Percentiles rank a stretch among this genome's conserved stretches.
Conservation (phyloP, 2,329 filamentous ascomycete genomes). For the Beauveria brongniartii region DNA sequence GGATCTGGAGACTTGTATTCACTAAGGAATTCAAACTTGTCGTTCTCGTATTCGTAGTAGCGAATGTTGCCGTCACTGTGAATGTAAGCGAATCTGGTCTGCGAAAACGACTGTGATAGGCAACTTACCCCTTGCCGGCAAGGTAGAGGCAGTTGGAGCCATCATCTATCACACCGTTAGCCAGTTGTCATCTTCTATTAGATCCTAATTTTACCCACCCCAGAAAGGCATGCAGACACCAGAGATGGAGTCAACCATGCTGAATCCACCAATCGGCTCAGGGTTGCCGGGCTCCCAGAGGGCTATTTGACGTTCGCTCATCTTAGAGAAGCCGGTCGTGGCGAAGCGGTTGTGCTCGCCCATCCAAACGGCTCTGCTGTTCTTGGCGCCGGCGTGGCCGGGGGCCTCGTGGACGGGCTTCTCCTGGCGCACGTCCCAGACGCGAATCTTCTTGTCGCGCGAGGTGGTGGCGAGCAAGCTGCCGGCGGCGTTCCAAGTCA, state of each 20-base stretch:
- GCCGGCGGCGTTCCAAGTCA: conserved; percentile 92
- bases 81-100: conserved; percentile 33
- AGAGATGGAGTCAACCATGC: conserved; percentile 86
- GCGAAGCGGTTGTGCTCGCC: conserved; percentile 94
- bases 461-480: conserved; percentile 84
- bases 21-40: conserved; percentile 95
- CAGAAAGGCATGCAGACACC: conserved; percentile 99
- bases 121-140: conserved; percentile 77
- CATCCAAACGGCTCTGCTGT: conserved; percentile 94
- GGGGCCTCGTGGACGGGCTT: conserved; percentile 73
- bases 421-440: conserved; percentile 96
- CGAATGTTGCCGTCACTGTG: conserved; percentile 83
- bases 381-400: conserved; percentile 91
- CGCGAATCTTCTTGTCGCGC: conserved; percentile 93
- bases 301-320: conserved; percentile 95
- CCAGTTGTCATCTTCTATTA: not conserved
- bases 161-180: conserved; percentile 49
- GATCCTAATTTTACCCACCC: conserved; percentile 42
- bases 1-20: conserved; percentile 97
- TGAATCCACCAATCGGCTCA: conserved; percentile 85
- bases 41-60: conserved; percentile 97
- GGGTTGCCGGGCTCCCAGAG: conserved; percentile 87
- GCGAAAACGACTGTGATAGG: not conserved
- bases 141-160: conserved; percentile 92
- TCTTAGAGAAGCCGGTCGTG: conserved; percentile 93